phyloP scores from a whole-genome alignment of 495 filamentous ascomycete genomes.

The Xylaria venustula region DNA sequence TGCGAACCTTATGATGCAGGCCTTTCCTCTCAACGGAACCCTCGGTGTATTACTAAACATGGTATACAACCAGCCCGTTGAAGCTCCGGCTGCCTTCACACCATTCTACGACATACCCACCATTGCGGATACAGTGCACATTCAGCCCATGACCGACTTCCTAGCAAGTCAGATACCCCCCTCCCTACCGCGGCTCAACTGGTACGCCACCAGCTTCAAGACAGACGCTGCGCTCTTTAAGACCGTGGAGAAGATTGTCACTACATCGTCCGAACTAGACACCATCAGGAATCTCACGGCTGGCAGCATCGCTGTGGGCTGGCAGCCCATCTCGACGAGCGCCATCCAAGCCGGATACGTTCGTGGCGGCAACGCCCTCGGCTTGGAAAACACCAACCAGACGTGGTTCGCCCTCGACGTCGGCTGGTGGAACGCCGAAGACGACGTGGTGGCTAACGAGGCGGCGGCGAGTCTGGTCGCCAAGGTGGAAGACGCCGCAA shows the following conservation, averaged over 20 bases:
- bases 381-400: constrained; percentile 26
- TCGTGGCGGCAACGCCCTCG: constrained; percentile 23
- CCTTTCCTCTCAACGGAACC: constrained; percentile 25
- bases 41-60: constrained; percentile 29
- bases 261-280: constrained; percentile 23
- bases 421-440: constrained; percentile 22
- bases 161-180: constrained; percentile 8
- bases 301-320: constrained; percentile 27
- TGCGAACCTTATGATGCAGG: constrained; percentile 29
- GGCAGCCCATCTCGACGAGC: constrained; percentile 26
- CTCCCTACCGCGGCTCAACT: constrained; percentile 18
- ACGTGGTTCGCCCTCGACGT: constrained; percentile 27
- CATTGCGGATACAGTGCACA: constrained; percentile 19
- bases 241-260: constrained; percentile 16
- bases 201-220: constrained; percentile 26
- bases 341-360: constrained; percentile 19
- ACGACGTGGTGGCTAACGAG: constrained; percentile 20
- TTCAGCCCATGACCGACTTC: constrained; percentile 25
- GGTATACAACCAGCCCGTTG: constrained; percentile 23
- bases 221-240: constrained; percentile 20
- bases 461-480: constrained; percentile 19
- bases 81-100: constrained; percentile 22
- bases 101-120: constrained; percentile 21
- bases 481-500: constrained; percentile 20
- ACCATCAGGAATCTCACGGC: constrained; percentile 20